Conservation (phyloP, 192 early-diverging fungal genomes). For the Rhizophagus clarus region DNA sequence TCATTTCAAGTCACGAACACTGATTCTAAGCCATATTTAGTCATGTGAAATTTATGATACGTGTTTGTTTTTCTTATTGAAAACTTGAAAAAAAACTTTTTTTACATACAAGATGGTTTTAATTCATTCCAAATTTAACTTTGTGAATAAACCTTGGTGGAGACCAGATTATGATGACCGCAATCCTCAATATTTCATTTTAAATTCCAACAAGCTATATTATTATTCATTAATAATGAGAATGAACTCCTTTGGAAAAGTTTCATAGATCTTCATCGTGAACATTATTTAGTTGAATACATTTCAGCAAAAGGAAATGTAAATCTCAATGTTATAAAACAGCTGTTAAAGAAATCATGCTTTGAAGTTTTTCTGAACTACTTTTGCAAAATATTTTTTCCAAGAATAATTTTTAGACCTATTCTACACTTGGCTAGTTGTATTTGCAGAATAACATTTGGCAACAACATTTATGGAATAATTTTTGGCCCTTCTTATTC, state of each 20-base stretch:
- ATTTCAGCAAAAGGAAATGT: conserved; percentile 6
- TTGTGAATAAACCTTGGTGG: conserved; percentile 16
- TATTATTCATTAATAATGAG: background rate
- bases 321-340: background rate
- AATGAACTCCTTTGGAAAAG: conserved; percentile 16
- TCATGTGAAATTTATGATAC: no score
- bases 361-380: background rate
- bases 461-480: no score
- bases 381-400: background rate
- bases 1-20: no score
- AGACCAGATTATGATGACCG: conserved; percentile 19
- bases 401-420: background rate
- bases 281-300: conserved; percentile 20
- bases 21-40: no score
- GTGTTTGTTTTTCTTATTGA: no score
- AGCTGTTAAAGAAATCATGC: conserved; percentile 15
- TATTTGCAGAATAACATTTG: background rate
- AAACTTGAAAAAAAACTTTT: no score
- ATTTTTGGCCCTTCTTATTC: background rate
- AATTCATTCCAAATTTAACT: conserved; percentile 18
- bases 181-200: conserved; percentile 4
- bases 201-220: conserved; percentile 22
- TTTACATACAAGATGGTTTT: conserved; percentile 13
- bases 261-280: conserved; percentile 24
- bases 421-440: background rate